Conservation (phyloP, 2,329 filamentous ascomycete species). For the Fusarium pseudograminearum region DNA sequence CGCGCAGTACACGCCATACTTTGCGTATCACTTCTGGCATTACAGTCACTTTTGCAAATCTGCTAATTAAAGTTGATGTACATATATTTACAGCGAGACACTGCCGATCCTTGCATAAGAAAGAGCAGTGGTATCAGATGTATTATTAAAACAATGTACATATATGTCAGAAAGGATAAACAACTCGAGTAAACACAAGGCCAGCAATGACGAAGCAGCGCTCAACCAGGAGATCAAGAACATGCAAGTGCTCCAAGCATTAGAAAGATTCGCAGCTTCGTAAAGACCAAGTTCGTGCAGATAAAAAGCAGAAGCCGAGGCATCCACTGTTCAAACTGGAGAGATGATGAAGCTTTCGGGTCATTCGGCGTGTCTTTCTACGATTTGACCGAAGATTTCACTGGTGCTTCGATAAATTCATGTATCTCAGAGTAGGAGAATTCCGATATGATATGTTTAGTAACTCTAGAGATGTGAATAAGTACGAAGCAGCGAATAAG, state of each 20-base stretch:
- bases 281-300: background rate
- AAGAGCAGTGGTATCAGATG: background rate
- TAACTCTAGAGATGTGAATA: background rate
- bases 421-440: background rate
- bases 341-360: background rate
- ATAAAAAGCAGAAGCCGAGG: background rate
- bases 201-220: background rate
- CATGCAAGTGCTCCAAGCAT: background rate
- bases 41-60: background rate
- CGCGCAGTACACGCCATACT: background rate
- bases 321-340: background rate
- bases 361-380: background rate
- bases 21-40: background rate
- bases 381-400: background rate
- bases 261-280: background rate
- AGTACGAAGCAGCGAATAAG: background rate
- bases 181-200: too few relatives aligned
- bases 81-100: background rate
- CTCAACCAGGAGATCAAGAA: background rate
- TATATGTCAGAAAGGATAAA: background rate
- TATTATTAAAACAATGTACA: background rate
- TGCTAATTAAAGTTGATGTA: background rate
- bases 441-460: background rate
- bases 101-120: background rate
- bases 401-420: background rate